Base-by-base conservation (phyloP, 2,329 filamentous ascomycete genomes). In the Fusarium marasasianum region DNA sequence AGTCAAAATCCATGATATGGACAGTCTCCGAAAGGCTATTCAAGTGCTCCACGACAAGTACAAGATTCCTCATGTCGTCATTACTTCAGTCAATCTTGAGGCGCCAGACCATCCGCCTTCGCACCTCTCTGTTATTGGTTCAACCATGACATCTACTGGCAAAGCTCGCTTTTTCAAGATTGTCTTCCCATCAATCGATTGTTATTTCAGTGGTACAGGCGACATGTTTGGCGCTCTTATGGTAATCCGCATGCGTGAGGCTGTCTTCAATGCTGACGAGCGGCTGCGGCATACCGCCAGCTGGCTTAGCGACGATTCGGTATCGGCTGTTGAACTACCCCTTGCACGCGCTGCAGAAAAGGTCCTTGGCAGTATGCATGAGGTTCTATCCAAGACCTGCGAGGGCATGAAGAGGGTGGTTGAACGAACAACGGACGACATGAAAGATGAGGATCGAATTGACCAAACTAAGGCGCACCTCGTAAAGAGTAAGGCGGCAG, bases 191-290 rank as follows among this genome's bases (percentile, higher is more conserved):
- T 90, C 92, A 35, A 91, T 98, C 68, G 93, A 98, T 80, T 94
- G 95, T 83, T 98, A 96, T 87, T 99, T 98, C 84, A 95, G 93
- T 77, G 96, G 96, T 45, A 98, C 97, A 1, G 96, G 96, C 53
- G 96, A 99, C 85, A 98, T 99, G 96, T 98, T 99, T 80, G 96
- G 95, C 37, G 96, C 96, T 13, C 87, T 99, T 51, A 95, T 94
- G 80, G 91, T 98, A 3, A 94, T 94, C 45, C 91, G 96, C 37
- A 91, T 99, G 79, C 92, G 96, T 66, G 94, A 98, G 85, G 95
- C 94, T 33, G 92, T 94, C 4, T 75, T 71, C 53, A 55, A 75
- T 38, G 83, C 85, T 59, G 83, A 79, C 24, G 81, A 72, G 51
- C 72, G 77, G 31, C 83, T 97, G 8, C 82, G 86, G 22, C 80